Base-by-base conservation (phyloP, 2,329 filamentous ascomycete genomes). In the Geosmithia flava region DNA sequence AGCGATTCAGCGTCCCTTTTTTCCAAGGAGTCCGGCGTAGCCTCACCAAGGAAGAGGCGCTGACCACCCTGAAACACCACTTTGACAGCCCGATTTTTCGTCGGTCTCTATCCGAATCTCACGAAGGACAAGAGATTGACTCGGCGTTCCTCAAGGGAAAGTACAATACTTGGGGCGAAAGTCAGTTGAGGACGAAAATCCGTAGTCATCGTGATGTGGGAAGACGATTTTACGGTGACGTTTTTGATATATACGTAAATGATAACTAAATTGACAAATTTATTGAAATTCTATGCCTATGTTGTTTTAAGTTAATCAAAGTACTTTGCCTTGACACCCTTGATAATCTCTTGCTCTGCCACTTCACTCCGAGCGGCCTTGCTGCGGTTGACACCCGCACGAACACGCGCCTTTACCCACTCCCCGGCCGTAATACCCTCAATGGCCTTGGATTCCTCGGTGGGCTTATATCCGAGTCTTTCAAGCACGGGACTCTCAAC, bases 151-250 rank as follows among this genome's bases (percentile, higher is more conserved):
- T 75, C 37, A 63, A 59, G 13, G 72, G 71, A 0, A 65, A 62
- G 40, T 76, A 75, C 50, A 67, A 75, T 47, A 76, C 73, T 0
- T 76, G 74, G 72, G 75, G 74, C 0, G 74, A 76, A 56, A 68
- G 69, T 6, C 72, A 76, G 58, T 55, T 78, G 41, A 61, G 74
- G 48, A 77, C 72, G 2, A 77, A 77, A 57, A 66, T 76, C 11
- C 60, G 72, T 13, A 76, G 72, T 48, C 73, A 76, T 56, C 60
- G 66, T 2, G 65, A 70, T 48, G 70, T 72, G 16, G 74, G 73
- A 3, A 60, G 47, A 49, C 68, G 55, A 53, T 74, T 73, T 50
- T 75, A 76, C 48, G 49, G 54, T 0, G 62, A 70, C 39, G 68
- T 77, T 1, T 75, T 65, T 56, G 67, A 75, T 2, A 62, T 59